A percentile compares a stretch with the other conserved stretches of the same genome.
Conservation (phyloP, 495 filamentous ascomycete genomes). For the Tuber indicum region DNA sequence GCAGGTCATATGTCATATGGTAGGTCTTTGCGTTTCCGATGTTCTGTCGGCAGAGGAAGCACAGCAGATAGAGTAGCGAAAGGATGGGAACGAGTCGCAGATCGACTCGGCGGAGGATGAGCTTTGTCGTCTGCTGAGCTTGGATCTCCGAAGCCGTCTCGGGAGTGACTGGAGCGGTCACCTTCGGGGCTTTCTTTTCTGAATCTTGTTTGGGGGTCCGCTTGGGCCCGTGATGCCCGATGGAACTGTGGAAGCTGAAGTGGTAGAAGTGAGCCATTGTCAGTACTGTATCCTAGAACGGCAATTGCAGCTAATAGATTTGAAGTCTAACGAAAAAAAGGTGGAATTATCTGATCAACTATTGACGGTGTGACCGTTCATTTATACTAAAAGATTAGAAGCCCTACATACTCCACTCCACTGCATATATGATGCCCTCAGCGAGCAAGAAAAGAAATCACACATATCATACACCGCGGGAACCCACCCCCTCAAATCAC, state of each 20-base stretch:
- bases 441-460: not conserved
- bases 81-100: conserved; percentile 36
- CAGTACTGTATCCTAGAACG: not conserved
- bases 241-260: conserved; percentile 16
- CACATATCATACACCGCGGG: not conserved
- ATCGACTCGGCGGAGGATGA: conserved; percentile 32
- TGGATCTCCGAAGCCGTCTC: not conserved
- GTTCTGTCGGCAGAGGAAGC: conserved; percentile 38
- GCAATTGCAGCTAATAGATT: not conserved
- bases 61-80: conserved; percentile 37
- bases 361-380: not conserved
- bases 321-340: not conserved
- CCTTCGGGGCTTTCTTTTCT: not conserved
- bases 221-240: conserved; percentile 17
- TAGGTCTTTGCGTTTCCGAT: conserved; percentile 40
- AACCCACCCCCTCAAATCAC: not conserved
- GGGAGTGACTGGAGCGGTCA: not conserved
- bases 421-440: not conserved
- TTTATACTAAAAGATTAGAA: not conserved
- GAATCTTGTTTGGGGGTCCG: conserved; percentile 12
- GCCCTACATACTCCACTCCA: not conserved
- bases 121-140: not conserved
- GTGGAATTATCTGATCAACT: not conserved
- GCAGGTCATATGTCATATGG: conserved; percentile 29
- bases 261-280: not conserved